phyloP scores from a whole-genome alignment of 2,329 filamentous ascomycete genomes.

The Hymenoscyphus salicellus region DNA sequence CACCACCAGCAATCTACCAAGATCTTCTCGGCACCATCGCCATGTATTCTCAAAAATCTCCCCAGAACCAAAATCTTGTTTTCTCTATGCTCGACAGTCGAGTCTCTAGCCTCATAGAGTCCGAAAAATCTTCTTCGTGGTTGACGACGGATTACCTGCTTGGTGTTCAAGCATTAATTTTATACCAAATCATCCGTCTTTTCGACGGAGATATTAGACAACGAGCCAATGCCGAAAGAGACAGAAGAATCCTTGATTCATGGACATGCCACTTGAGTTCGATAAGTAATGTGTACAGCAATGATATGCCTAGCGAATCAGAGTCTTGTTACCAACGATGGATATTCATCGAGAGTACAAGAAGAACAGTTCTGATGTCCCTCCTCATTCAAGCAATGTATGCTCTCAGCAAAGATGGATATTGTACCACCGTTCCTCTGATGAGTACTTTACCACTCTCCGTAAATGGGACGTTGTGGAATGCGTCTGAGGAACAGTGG shows the following conservation, averaged over 20 bases:
- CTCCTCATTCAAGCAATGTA: constrained; percentile 23
- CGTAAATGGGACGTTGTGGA: constrained; percentile 15
- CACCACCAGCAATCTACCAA: constrained; percentile 19
- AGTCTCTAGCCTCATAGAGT: neutral
- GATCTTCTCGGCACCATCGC: constrained; percentile 21
- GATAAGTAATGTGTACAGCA: neutral
- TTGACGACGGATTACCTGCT: constrained; percentile 32
- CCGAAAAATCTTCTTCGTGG: neutral
- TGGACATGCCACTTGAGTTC: neutral
- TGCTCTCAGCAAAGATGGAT: constrained; percentile 16
- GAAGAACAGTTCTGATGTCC: constrained; percentile 30
- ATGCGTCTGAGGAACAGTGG: neutral
- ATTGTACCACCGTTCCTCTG: constrained; percentile 15
- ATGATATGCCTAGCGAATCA: neutral
- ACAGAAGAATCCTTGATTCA: constrained; percentile 6
- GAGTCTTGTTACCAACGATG: constrained; percentile 21
- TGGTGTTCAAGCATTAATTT: constrained; percentile 28
- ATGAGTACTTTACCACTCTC: constrained; percentile 18
- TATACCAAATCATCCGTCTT: constrained; percentile 39
- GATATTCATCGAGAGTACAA: constrained; percentile 37
- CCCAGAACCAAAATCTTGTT: constrained; percentile 10
- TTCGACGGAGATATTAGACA: constrained; percentile 39
- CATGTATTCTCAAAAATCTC: constrained; percentile 20
- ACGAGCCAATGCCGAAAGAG: constrained; percentile 35
- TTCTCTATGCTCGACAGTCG: constrained; percentile 8